Evolutionary conservation across 306 rosid genomes (phyloP), one percentile per base, ranked within the genome.

Genomic region (Macrotyloma uniflorum): DNA sequence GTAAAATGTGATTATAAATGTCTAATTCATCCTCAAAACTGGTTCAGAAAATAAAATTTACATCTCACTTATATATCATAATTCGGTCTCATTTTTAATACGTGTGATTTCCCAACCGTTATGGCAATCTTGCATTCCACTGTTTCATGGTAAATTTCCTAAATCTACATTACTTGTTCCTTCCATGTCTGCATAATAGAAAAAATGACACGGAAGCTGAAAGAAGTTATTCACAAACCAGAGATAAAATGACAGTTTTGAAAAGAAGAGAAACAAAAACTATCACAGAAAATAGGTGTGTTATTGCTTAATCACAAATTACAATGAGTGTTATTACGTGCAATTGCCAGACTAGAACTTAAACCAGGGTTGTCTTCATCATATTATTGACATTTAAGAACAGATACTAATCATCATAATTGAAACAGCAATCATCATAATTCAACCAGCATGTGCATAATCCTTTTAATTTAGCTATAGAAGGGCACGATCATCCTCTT

Each of bases 91-190:
- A n/a, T n/a, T n/a, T n/a, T n/a, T n/a, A n/a, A n/a, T n/a, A n/a
- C n/a, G n/a, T n/a, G n/a, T n/a, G n/a, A n/a, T n/a, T n/a, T n/a
- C n/a, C n/a, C n/a, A n/a, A n/a, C n/a, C n/a, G n/a, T 32, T 32
- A 32, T 32, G 65, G 5, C 28, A 67, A 59, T 59, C n/a, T 46
- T 57, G 59, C 49, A 54, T 68, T 75, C 38, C 42, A 71, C 57
- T n/a, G 59, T 73, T 73, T 67, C n/a, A 43, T 30, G 59, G 32
- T 80, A 76, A 69, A 79, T 54, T 65, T 54, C 70, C 30, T 3
- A 35, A 58, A 59, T 72, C 69, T 40, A 54, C 55, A 49, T 19
- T 64, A 40, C 22, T 1, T 23, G 4, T 57, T 57, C 4, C 15
- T 54, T 20, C 30, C 63, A 4, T 23, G 63, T 23, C 32, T 15